These are phyloP conservation scores for Rhodamnia rubescens DNA, from an alignment of 345 rosid genomes.

Conservation along the genomic window DNA sequence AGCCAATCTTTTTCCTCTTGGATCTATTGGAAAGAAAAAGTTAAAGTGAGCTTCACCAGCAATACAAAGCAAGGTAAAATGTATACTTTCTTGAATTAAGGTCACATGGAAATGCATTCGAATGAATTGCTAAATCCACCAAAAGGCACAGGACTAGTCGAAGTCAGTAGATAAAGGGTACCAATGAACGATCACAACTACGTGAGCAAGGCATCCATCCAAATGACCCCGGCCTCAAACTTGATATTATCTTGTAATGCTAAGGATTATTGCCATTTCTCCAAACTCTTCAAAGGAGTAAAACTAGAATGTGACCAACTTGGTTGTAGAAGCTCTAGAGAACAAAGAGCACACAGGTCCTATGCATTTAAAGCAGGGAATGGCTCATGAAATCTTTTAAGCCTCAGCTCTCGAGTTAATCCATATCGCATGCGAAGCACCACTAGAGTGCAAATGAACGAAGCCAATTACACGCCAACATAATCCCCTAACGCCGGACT, in stretches of 20 bases:
- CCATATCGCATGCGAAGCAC: not conserved
- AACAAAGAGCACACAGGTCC: not conserved
- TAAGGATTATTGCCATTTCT: not conserved
- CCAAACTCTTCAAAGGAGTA: not conserved
- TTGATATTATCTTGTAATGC: not conserved
- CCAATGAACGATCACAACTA: not conserved
- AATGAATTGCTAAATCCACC: not conserved
- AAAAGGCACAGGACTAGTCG: not conserved
- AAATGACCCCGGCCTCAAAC: not conserved
- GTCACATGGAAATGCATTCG: not conserved
- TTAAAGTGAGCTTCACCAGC: not conserved
- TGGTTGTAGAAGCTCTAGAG: not conserved
- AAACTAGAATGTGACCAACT: not conserved
- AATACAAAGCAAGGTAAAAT: not conserved
- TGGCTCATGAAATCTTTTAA: not conserved
- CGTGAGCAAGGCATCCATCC: not conserved
- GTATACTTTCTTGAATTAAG: not conserved
- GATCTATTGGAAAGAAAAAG: slow-evolving; percentile 17
- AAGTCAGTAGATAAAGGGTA: not conserved
- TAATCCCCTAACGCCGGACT: not conserved
- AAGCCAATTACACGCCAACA: not conserved
- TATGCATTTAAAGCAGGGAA: not conserved
- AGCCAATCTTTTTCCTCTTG: slow-evolving; percentile 45
- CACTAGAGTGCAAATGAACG: not conserved
- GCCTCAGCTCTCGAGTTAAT: not conserved